Evolutionary conservation across 345 rosid genomes (phyloP).

Genomic region (Excoecaria cochinchinensis): DNA sequence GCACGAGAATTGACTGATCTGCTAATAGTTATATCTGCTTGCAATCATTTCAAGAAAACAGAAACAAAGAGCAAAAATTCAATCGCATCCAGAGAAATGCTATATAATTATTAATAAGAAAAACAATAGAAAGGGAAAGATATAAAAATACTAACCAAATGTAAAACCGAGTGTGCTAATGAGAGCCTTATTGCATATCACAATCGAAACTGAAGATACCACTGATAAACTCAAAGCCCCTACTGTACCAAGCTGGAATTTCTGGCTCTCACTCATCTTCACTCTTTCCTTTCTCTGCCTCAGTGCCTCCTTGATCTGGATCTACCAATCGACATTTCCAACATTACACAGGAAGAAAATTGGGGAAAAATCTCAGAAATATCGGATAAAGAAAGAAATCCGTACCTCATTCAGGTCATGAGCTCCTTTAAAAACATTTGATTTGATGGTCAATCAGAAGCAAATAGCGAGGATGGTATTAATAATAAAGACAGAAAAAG

Average conservation of each 20-base stretch:
- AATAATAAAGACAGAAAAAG: not conserved
- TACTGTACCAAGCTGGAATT: constrained; percentile 89
- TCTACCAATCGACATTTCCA: constrained; percentile 35
- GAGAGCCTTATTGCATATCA: constrained; percentile 98
- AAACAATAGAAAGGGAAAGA: not conserved
- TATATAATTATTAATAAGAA: constrained; percentile 6
- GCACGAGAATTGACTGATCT: constrained; percentile 1
- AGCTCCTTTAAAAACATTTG: not conserved
- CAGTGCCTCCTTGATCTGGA: constrained; percentile 42
- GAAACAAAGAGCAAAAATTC: not conserved
- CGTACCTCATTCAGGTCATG: constrained; percentile 22
- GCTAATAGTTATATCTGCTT: not conserved
- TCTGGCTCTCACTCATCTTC: constrained; percentile 84
- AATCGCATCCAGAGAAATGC: not conserved
- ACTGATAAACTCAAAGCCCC: constrained; percentile 96
- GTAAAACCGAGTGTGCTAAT: constrained; percentile 96
- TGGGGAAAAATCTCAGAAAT: not conserved
- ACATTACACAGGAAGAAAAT: constrained; percentile 4
- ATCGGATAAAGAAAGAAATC: not conserved
- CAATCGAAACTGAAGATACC: constrained; percentile 98
- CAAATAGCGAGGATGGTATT: not conserved
- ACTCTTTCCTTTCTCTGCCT: constrained; percentile 7
- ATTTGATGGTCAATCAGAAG: not conserved
- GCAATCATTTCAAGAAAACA: not conserved
- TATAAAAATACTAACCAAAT: constrained; percentile 50